Evolutionary conservation across 1,139 yeast species (phyloP), one percentile per base, ranked within the genome.

Genomic region (Diutina mesorugosa): DNA sequence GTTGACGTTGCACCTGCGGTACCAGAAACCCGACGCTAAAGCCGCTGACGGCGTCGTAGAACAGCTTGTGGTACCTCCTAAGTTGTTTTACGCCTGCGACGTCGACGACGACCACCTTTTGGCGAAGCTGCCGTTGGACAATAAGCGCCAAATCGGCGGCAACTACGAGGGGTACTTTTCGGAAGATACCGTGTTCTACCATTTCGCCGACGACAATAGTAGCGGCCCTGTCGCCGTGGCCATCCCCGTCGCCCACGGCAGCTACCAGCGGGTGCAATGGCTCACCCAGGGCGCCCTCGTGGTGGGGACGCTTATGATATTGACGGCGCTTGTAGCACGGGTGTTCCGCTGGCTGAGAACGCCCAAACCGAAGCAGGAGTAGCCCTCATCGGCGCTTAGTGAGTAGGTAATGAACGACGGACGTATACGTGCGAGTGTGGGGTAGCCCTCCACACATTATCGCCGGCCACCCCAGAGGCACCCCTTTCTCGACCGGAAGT

Each of bases 171-270:
- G 65, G 18, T 73, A 68, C 57, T 76, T 76, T 62, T 73, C 79
- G 12, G 67, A 72, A 21, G 70, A 74, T 59, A 73, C 79, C 0
- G 76, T 73, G 2, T 76, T 74, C 59, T 76, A 73, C 60, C 78
- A 74, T 58, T 63, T 69, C 12, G 55, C 56, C 26, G 58, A 56
- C 47, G 56, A 28, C 35, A 56, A 6, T 16, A 29, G 12, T 9
- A 2, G 30, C 10, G 5, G 9, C 10, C 12, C 26, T 6, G 28
- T 32, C 38, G 28, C 41, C n/a, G 14, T 21, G 21, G 51, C 29
- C 6, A 35, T 35, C 6, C 46, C 47, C 16, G 32, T 32, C 8
- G 53, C 53, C 6, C 18, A 32, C 9, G 12, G 12, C 28, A 32
- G 12, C 8, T 35, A 14, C n/a, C 52, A 6, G 3, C 26, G 32